Evolutionary conservation across 768 basidiomycete genomes (phyloP), one percentile per base, ranked within the genome.

Genomic region (Kwoniella heveanensis): DNA sequence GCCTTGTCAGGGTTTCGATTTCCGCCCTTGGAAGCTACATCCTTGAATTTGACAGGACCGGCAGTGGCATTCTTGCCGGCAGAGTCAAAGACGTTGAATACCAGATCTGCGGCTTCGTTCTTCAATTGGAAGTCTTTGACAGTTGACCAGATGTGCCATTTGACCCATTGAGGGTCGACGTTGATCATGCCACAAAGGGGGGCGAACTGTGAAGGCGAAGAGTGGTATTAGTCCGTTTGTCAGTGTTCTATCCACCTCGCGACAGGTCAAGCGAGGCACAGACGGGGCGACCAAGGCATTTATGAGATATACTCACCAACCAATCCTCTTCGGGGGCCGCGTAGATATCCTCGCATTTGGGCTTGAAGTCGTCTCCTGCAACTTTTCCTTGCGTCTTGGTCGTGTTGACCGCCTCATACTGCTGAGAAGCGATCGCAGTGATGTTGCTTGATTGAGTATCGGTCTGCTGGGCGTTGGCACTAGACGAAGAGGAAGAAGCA

Each of bases 261-360:
- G n/a, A n/a, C n/a, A n/a, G n/a, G n/a, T n/a, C n/a, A n/a, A n/a
- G n/a, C n/a, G n/a, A n/a, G n/a, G n/a, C n/a, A n/a, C n/a, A n/a
- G n/a, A n/a, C n/a, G n/a, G n/a, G n/a, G n/a, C n/a, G n/a, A n/a
- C n/a, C n/a, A n/a, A n/a, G n/a, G n/a, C n/a, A n/a, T n/a, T n/a
- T n/a, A n/a, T n/a, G n/a, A n/a, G n/a, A n/a, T n/a, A n/a, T 4
- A 59, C 57, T 59, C 19, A 59, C 57, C 29, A 59, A 39, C 57
- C 57, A 59, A 39, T 59, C 57, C 36, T 59, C 57, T n/a, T 27
- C 24, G 0, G 49, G 57, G 26, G 27, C 17, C 1, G 48, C 57
- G 19, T 21, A 32, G 12, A 59, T 9, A 21, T 51, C 46, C 9
- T 51, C 21, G 37, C 57, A 59, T 12, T 15, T 8, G 2, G 49